Base-by-base conservation (phyloP, 1,139 yeast genomes). In the Taphrina pruni region DNA sequence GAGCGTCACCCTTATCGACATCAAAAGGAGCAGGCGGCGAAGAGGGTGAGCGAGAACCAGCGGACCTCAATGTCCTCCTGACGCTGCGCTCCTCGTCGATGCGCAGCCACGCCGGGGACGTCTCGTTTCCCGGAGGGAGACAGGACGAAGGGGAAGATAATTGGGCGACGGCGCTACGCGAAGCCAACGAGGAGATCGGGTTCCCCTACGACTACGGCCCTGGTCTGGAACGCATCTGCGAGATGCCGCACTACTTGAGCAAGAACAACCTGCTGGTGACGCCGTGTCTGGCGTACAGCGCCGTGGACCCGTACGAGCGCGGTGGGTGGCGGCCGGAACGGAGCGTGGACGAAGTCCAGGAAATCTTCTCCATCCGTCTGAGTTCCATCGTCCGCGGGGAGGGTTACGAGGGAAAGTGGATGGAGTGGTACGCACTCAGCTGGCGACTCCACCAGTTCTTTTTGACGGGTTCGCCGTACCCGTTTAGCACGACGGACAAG, bases 71-170 rank as follows among this genome's bases (percentile, higher is more conserved):
- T 66, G 94, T 91, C 54, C 81, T 92, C 6, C 79, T 92, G 70
- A 91, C 97, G 1, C 88, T 88, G 75, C 79, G 97, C 72, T 87
- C 96, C 12, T 82, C 89, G 64, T 82, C 83, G 66, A 80, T 92
- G 74, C 81, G 87, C 60, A 85, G 85, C 69, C 92, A 90, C 78
- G 89, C 96, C 0, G 97, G 97, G 6, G 97, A 92, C 76, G 89
- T 90, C 14, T 89, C 96, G 3, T 80, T 92, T 26, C 97, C 97
- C 1, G 97, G 97, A 2, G 97, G 96, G 7, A 88, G 86, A 75
- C 87, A 90, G 6, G 94, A 88, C 76, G 76, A 70, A 7, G 75
- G 80, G 3, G 97, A 91, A 76, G 77, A 85, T 17, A 90, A 88
- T 72, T 88, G 89, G 83, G 83, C 83, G 66, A 88, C 89, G 48